phyloP scores from a whole-genome alignment of 2,329 filamentous ascomycete species.

The Fusarium acutatum region DNA sequence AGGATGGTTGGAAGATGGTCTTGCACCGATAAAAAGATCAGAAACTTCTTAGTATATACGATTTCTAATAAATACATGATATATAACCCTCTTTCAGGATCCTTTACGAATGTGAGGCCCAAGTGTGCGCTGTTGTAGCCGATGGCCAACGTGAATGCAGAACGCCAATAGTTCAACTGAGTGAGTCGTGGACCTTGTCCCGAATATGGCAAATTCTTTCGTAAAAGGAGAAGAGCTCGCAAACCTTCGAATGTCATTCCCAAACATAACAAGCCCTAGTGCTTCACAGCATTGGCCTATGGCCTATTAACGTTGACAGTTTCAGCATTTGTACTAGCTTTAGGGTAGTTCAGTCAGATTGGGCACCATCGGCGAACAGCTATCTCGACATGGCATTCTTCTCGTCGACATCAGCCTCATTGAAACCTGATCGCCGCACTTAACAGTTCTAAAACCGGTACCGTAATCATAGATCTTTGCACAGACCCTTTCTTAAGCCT shows the following conservation, averaged over 20 bases:
- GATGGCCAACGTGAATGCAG: too few relatives aligned
- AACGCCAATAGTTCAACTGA: accelerated
- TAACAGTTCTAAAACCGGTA: not conserved
- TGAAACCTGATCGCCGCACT: not conserved
- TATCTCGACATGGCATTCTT: not conserved
- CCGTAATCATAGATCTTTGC: not conserved
- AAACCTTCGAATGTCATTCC: not conserved
- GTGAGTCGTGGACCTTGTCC: not conserved
- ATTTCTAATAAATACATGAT: not conserved
- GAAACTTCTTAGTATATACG: too few relatives aligned
- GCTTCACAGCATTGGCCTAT: not conserved
- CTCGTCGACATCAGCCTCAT: not conserved
- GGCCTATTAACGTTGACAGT: not conserved
- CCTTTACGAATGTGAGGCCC: accelerated
- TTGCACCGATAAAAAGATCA: too few relatives aligned
- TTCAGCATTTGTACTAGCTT: not conserved
- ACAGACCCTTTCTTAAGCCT: not conserved
- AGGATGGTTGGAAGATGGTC: not conserved
- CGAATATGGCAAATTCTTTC: not conserved
- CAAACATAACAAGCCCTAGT: too few relatives aligned
- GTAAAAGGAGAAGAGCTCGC: accelerated
- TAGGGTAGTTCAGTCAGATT: not conserved
- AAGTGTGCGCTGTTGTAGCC: too few relatives aligned
- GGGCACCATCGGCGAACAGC: not conserved
- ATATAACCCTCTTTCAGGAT: not conserved